Percentiles rank a stretch among this genome's conserved stretches.
These are phyloP conservation scores for Dictyophora rubrovolvata DNA, from an alignment of 768 basidiomycete genomes.

Conservation along the genomic window DNA sequence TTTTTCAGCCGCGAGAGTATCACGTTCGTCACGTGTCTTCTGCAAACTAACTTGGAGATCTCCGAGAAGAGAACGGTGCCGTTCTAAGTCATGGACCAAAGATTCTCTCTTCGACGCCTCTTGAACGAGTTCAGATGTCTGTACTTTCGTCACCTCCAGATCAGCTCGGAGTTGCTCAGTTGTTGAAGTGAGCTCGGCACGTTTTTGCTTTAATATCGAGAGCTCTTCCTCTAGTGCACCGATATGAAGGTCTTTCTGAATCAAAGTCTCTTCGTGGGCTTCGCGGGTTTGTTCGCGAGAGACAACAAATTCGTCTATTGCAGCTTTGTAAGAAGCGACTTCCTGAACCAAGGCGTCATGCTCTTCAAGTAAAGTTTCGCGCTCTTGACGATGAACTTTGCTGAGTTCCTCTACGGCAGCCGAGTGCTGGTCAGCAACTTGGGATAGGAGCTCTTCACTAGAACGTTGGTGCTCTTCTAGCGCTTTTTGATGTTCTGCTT, in stretches of 20 bases:
- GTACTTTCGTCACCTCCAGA: conserved; percentile 44
- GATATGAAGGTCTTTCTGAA: conserved; percentile 40
- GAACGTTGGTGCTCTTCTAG: conserved; percentile 28
- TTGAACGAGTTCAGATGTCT: conserved; percentile 54
- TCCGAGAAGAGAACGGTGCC: conserved; percentile 62
- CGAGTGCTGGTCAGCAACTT: conserved; percentile 39
- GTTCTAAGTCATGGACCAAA: conserved; percentile 64
- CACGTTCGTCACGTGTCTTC: conserved; percentile 75
- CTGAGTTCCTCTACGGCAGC: conserved; percentile 40
- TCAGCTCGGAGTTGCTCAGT: conserved; percentile 44
- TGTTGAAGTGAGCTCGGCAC: conserved; percentile 32
- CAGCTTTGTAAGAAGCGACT: conserved; percentile 39
- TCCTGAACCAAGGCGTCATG: conserved; percentile 41
- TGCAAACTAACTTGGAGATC: conserved; percentile 73
- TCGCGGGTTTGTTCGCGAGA: conserved; percentile 23
- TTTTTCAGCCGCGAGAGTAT: conserved; percentile 64
- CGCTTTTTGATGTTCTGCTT: conserved; percentile 24
- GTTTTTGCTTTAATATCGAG: conserved; percentile 27
- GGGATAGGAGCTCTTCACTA: conserved; percentile 25
- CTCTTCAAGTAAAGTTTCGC: conserved; percentile 29
- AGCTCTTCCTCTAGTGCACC: conserved; percentile 42
- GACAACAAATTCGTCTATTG: conserved; percentile 30
- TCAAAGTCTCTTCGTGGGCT: conserved; percentile 32
- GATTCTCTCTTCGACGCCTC: conserved; percentile 71
- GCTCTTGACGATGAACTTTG: conserved; percentile 37